Conservation (phyloP, 352 stramenopile genomes). For the Phytophthora citrophthora region DNA sequence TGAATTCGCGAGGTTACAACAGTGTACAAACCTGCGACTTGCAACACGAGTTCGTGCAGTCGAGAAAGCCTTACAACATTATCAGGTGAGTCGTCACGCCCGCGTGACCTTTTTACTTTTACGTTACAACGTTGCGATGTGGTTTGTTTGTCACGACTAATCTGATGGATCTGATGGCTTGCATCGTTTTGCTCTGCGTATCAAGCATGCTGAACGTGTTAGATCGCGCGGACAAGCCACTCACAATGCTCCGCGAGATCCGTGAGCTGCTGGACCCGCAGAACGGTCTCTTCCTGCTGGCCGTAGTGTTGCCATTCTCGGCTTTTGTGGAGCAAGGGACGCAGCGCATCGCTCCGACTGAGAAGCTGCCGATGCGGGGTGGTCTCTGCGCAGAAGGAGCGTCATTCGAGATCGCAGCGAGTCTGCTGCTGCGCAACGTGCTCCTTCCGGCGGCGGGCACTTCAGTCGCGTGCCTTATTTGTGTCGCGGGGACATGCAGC, state of each 20-base stretch:
- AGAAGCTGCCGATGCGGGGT: constrained; percentile 73
- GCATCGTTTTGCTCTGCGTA: constrained; percentile 2
- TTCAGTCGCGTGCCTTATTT: constrained; percentile 88
- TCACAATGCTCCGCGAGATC: constrained; percentile 82
- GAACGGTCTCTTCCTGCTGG: constrained; percentile 77
- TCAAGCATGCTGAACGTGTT: constrained; percentile 83
- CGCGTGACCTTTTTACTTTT: constrained; percentile 29
- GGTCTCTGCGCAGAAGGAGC: constrained; percentile 64
- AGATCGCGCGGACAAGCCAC: constrained; percentile 78
- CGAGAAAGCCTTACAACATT: constrained; percentile 74
- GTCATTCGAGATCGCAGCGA: constrained; percentile 73
- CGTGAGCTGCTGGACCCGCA: constrained; percentile 74
- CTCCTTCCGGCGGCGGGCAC: constrained; percentile 53
- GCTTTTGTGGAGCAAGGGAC: constrained; percentile 86
- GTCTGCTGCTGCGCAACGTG: constrained; percentile 70
- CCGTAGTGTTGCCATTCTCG: constrained; percentile 82
- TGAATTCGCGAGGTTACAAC: constrained; percentile 82
- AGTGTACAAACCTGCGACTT: constrained; percentile 78
- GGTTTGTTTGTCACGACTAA: constrained; percentile 32
- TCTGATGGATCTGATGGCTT: constrained; percentile 8
- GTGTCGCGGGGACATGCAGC: constrained; percentile 75
- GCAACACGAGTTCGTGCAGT: constrained; percentile 69
- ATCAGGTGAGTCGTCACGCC: constrained; percentile 61
- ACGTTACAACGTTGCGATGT: constrained; percentile 29
- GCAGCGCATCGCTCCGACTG: constrained; percentile 57